Evolutionary conservation across 2,329 filamentous ascomycete genomes (phyloP).

Genomic region (Colletotrichum costaricense): DNA sequence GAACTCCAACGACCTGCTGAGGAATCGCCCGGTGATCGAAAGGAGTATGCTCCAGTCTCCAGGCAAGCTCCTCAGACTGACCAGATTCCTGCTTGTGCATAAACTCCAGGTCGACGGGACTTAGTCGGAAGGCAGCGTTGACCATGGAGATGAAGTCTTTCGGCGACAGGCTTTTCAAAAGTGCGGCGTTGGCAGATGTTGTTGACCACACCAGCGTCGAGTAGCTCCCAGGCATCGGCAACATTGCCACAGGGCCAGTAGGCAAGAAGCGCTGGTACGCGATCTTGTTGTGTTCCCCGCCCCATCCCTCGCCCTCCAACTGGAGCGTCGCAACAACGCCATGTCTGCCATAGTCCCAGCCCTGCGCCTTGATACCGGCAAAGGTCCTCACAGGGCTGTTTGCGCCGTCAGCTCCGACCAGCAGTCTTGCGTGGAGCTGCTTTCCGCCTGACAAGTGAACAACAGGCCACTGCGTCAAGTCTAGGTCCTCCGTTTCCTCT

Average conservation of each 20-base stretch:
- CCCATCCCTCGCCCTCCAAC: slow-evolving; percentile 71
- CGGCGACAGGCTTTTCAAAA: slow-evolving; percentile 79
- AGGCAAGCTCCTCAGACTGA: slow-evolving; percentile 82
- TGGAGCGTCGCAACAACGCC: slow-evolving; percentile 91
- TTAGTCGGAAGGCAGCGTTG: slow-evolving; percentile 91
- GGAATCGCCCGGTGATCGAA: slow-evolving; percentile 68
- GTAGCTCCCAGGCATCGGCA: slow-evolving; percentile 86
- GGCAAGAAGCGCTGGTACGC: slow-evolving; percentile 97
- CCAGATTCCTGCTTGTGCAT: slow-evolving; percentile 74
- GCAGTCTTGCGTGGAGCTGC: slow-evolving; percentile 80
- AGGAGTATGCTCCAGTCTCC: slow-evolving; percentile 80
- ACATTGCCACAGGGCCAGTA: slow-evolving; percentile 88
- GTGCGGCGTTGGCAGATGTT: slow-evolving; percentile 80
- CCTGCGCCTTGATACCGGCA: slow-evolving; percentile 84
- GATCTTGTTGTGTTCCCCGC: slow-evolving; percentile 69
- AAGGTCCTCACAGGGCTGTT: slow-evolving; percentile 94
- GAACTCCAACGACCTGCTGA: slow-evolving; percentile 75
- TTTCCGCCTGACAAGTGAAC: slow-evolving; percentile 77
- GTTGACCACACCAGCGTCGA: slow-evolving; percentile 96
- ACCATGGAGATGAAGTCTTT: slow-evolving; percentile 87
- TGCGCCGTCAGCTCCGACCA: slow-evolving; percentile 93
- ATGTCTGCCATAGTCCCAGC: slow-evolving; percentile 94
- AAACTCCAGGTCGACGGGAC: slow-evolving; percentile 82
- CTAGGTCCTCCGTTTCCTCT: slow-evolving; percentile 72
- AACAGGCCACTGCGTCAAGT: slow-evolving; percentile 89